Evolutionary conservation across 1,284 basidiomycete species (phyloP), one percentile per base, ranked within the genome.

Genomic region (Cutaneotrichosporon sp.): DNA sequence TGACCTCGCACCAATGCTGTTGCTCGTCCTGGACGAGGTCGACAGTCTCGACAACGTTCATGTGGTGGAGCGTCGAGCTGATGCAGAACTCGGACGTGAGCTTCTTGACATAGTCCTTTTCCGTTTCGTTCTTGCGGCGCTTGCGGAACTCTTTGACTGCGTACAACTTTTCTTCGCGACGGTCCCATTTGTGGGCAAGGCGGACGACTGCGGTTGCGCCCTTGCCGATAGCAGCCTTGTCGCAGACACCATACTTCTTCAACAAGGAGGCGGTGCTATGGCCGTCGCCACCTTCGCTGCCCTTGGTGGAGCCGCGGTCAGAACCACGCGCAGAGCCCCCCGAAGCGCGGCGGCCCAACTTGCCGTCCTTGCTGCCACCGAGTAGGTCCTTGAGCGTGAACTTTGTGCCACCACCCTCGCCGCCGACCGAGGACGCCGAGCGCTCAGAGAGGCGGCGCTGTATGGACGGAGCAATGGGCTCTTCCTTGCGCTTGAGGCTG

Each of bases 81-180:
- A 99, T 99, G 82, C 96, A 99, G 81, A 99, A 99, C 80, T 99
- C 96, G 26, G 96, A 94, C 2, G 96, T 99, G 73, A 99, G 89
- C 82, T 99, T 99, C 87, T 99, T 99, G 83, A 99, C 90, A 76
- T 99, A 99, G 82, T 99, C 97, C 82, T 97, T 97, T 81, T 99
- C 95, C 2, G 94, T 89, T 83, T 99, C 96, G 80, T 97, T 97
- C 86, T 96, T 97, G 75, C 95, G 87, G 70, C 96, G 88, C 81
- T 97, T 97, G 64, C 96, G 89, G 85, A 99, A 98, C 83, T 99
- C 96, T 89, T 99, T 99, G 79, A 99, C 91, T 47, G 96, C 96
- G 74, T 98, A 99, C n/a, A 99, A 85, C 83, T 96, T 97, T 82
- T 99, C 97, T 75, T 96, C 94, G 36, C 85, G 88, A 66, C 95